Base-by-base conservation (phyloP, 768 basidiomycete genomes). In the Exidia glandulosa region DNA sequence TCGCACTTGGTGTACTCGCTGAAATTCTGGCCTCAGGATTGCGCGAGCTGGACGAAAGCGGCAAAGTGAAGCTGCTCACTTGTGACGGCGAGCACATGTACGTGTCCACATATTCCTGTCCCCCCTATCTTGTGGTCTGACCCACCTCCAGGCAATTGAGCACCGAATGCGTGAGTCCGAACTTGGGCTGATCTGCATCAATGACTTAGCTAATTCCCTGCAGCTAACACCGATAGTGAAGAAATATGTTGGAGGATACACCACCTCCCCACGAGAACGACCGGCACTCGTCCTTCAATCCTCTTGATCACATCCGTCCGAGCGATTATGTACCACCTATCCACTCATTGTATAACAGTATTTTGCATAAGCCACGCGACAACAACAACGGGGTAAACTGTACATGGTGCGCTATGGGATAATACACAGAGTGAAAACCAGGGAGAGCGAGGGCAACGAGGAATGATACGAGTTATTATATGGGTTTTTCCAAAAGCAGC, bases 81-180 rank as follows among this genome's bases (percentile, higher is more conserved):
- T 94, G 91, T 67, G 77, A 82, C 29, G 86, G 87, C 27, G 78
- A 77, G 66, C 91, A 94, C 66, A 92, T 93, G 90, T 54, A 31
- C n/a, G n/a, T 27, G 50, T 31, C 19, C 12, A 50, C 19, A 27
- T 54, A 6, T 9, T 23, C 23, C 9, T 48, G 47, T n/a, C 6
- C 34, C 7, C 34, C 7, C 34, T 36, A 16, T 36, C 19, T 6
- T 23, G 47, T n/a, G 6, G n/a, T 6, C 30, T 2, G 50, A 54
- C 27, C 27, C 9, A 27, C 50, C 10, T 14, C 50, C 19, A 54
- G 50, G 50, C 50, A 54, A 54, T 3, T 54, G 50, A 29, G 27
- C 27, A 54, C 50, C 10, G 50, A 27, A 27, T 54, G 50, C 50
- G 50, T 54, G 50, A 54, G 50, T 54, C 23, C 23, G 41, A 14